Conservation (phyloP, 352 stramenopile genomes). For the Thalassiosira mediterranea region DNA sequence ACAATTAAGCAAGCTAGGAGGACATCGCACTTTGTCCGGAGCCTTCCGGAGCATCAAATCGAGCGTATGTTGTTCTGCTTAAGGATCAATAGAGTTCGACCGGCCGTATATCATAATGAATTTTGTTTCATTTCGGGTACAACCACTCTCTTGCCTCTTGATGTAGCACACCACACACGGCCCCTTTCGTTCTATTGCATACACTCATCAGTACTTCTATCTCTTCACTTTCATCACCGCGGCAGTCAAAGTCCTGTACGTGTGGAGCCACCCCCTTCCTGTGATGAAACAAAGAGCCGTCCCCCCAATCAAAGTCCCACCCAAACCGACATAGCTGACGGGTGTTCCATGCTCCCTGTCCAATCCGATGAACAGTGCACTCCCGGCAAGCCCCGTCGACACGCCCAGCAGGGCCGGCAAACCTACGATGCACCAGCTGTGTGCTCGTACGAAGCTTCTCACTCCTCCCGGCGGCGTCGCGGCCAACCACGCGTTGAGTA, state of each 20-base stretch:
- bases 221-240: conserved; percentile 17
- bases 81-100: too few species aligned
- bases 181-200: too few species aligned
- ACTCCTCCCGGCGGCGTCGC: conserved; percentile 34
- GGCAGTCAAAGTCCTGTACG: conserved; percentile 29
- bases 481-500: conserved; percentile 47
- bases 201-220: too few species aligned
- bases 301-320: conserved; percentile 20
- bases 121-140: too few species aligned
- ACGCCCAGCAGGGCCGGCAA: conserved; percentile 34
- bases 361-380: conserved; percentile 45
- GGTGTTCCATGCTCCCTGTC: conserved; percentile 41
- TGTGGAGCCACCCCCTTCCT: conserved; percentile 32
- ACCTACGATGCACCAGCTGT: conserved; percentile 37
- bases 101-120: too few species aligned
- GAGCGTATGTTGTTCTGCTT: too few species aligned
- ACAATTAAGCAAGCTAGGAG: too few species aligned
- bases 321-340: conserved; percentile 36
- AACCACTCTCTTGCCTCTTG: too few species aligned
- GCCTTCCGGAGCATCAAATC: too few species aligned
- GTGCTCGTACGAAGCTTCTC: conserved; percentile 26
- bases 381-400: conserved; percentile 33
- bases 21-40: too few species aligned
- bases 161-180: too few species aligned
- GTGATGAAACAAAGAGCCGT: conserved; percentile 12